A percentile compares a stretch with the other conserved stretches of the same genome.
phyloP scores from a whole-genome alignment of 2,329 filamentous ascomycete genomes.

The Nothopassalora personata region DNA sequence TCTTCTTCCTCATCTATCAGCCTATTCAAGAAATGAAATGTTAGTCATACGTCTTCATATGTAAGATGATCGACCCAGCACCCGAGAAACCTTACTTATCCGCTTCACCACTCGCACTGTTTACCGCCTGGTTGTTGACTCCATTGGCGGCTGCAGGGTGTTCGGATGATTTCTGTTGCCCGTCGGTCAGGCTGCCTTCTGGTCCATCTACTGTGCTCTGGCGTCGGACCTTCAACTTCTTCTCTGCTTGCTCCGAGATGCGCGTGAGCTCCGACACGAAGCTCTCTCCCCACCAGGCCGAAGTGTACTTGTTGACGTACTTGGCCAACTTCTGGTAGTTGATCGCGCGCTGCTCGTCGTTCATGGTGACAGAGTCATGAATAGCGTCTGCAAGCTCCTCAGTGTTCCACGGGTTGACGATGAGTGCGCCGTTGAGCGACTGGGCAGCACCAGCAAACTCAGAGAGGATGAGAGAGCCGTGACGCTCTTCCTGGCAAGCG shows the following conservation, averaged over 20 bases:
- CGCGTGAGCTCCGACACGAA: slow-evolving; percentile 77
- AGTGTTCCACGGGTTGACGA: slow-evolving; percentile 98
- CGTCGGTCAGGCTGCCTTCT: slow-evolving; percentile 10
- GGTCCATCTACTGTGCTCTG: slow-evolving; percentile 17
- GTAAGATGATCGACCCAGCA: slow-evolving; percentile 2
- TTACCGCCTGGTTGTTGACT: slow-evolving; percentile 12
- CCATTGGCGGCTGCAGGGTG: slow-evolving; percentile 15
- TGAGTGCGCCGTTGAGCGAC: slow-evolving; percentile 84
- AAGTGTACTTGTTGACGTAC: slow-evolving; percentile 96
- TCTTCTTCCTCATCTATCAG: slow-evolving; percentile 21
- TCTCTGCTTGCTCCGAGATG: slow-evolving; percentile 50
- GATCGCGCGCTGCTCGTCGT: slow-evolving; percentile 73
- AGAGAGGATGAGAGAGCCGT: slow-evolving; percentile 90
- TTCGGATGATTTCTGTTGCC: slow-evolving; percentile 13
- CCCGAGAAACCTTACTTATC: slow-evolving; percentile 19
- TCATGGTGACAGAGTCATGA: slow-evolving; percentile 95
- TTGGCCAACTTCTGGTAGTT: slow-evolving; percentile 91
- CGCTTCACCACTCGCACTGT: slow-evolving; percentile 11
- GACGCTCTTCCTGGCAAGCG: slow-evolving; percentile 80
- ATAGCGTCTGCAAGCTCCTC: slow-evolving; percentile 91
- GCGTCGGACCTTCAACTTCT: slow-evolving; percentile 41
- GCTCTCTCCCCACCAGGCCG: slow-evolving; percentile 91
- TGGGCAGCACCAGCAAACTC: slow-evolving; percentile 96
- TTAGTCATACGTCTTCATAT: slow-evolving; percentile 16
- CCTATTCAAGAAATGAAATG: slow-evolving; percentile 12